phyloP scores from a whole-genome alignment of 768 basidiomycete species.

The Panaeolus papilionaceus region DNA sequence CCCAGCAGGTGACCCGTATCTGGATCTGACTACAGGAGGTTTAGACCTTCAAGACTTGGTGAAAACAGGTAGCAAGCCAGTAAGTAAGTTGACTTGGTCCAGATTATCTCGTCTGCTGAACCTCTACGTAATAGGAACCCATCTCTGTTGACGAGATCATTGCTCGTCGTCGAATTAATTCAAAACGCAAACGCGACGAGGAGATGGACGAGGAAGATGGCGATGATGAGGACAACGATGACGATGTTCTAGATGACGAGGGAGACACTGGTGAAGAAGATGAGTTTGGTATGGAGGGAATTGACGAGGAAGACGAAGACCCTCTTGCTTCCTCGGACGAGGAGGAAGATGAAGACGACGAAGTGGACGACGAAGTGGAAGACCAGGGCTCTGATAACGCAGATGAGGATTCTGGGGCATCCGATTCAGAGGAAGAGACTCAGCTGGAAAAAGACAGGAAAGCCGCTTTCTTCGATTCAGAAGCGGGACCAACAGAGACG shows the following conservation, averaged over 20 bases:
- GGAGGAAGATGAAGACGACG: slow-evolving; percentile 26
- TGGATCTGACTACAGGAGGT: slow-evolving; percentile 53
- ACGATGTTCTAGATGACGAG: slow-evolving; percentile 31
- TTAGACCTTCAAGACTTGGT: slow-evolving; percentile 59
- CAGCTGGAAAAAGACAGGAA: slow-evolving; percentile 79
- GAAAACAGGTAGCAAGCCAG: slow-evolving; percentile 67
- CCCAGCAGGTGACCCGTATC: slow-evolving; percentile 71
- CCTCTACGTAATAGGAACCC: slow-evolving; percentile 54
- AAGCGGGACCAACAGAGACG: slow-evolving; percentile 50
- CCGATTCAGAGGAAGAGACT: slow-evolving; percentile 58
- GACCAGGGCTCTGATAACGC: slow-evolving; percentile 40
- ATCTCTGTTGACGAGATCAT: slow-evolving; percentile 95
- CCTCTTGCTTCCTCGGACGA: slow-evolving; percentile 40
- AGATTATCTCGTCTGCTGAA: slow-evolving; percentile 19
- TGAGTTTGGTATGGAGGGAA: slow-evolving; percentile 38
- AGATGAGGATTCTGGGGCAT: slow-evolving; percentile 45
- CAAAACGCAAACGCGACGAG: slow-evolving; percentile 69
- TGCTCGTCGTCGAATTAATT: slow-evolving; percentile 63
- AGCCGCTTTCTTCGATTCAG: slow-evolving; percentile 85
- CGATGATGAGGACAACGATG: slow-evolving; percentile 36
- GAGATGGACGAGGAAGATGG: slow-evolving; percentile 47
- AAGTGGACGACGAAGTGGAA: slow-evolving; percentile 33
- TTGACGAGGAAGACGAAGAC: slow-evolving; percentile 40
- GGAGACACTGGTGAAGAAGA: slow-evolving; percentile 34
- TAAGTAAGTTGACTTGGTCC: slow-evolving; percentile 38